Evolutionary conservation across 805 yeast species (phyloP), one percentile per base, ranked within the genome.

Genomic region (Kazachstania martiniae): DNA sequence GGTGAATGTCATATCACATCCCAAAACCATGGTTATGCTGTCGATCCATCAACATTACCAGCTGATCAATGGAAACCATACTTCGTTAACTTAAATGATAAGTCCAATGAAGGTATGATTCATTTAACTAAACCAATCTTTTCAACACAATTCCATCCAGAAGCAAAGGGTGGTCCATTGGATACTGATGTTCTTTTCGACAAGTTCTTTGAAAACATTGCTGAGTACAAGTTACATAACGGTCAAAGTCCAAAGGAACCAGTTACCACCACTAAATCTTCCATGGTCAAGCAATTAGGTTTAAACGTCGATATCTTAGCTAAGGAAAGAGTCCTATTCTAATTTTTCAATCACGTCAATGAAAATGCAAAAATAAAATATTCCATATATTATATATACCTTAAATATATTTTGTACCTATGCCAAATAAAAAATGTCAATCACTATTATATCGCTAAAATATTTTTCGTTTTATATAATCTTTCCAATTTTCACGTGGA

Each of bases 1-100:
- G 96, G 97, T 37, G 78, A 81, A 56, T 89, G 97, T 59, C 95
- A 91, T 61, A 93, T 91, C 59, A 91, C 99, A 9, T 89, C 97
- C 18, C 99, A 91, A 67, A 91, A 91, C 64, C 98, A 93, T 58
- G 98, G 98, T 41, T 91, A 85, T 55, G 98, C 97, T 7, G 97
- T 93, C 29, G 95, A 87, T 53, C 78, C 77, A 12, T 46, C 59
- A 16, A 80, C 95, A 21, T 68, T 91, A 48, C 77, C 79, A 35
- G 49, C 68, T 9, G 84, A 78, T 34, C 42, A 43, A 34, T 89
- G 81, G 73, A 73, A 76, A 64, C 89, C 87, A 47, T 89, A 78
- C 59, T 91, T 91, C 56, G 72, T 87, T 46, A 91, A 91, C 64
- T 70, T 89, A 62, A 91, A 91, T 58, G 99, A 91, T 59, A 78